Conservation (phyloP, 805 yeast genomes). For the Sporopachydermia lactativora region DNA sequence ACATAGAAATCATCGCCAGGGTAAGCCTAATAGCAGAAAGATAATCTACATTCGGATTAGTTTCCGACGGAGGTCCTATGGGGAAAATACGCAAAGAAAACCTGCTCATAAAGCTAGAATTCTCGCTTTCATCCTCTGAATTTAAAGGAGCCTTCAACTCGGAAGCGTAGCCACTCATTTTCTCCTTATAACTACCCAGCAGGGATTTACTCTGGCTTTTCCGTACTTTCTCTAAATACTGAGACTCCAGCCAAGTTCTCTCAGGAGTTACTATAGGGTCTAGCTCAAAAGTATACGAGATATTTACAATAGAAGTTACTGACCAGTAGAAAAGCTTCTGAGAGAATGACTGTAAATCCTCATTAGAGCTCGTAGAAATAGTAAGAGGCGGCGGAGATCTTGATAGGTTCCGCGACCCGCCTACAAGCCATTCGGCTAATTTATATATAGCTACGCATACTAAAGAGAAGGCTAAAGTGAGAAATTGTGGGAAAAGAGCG, state of each 20-base stretch:
- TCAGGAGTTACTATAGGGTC: slow-evolving; percentile 32
- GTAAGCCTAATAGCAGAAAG: background rate
- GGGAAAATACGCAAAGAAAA: background rate
- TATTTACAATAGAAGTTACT: slow-evolving; percentile 51
- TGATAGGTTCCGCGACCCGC: slow-evolving; percentile 23
- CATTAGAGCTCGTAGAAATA: slow-evolving; percentile 25
- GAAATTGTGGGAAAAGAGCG: slow-evolving; percentile 55
- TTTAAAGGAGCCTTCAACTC: slow-evolving; percentile 8
- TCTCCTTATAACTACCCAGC: background rate
- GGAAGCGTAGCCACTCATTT: slow-evolving; percentile 4
- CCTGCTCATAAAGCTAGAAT: background rate
- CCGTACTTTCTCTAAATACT: background rate
- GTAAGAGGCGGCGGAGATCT: slow-evolving; percentile 21
- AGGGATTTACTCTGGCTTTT: background rate
- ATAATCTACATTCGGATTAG: background rate
- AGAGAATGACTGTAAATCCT: slow-evolving; percentile 54
- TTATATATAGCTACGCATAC: slow-evolving; percentile 40
- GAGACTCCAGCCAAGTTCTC: slow-evolving; percentile 39
- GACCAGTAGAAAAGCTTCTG: slow-evolving; percentile 48
- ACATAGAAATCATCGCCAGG: background rate
- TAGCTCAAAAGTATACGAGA: slow-evolving; percentile 49
- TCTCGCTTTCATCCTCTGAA: background rate
- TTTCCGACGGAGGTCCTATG: background rate
- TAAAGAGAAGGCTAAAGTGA: slow-evolving; percentile 32
- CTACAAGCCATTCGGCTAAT: slow-evolving; percentile 48